Conservation (phyloP, 495 filamentous ascomycete genomes). For the Tuber aestivum region DNA sequence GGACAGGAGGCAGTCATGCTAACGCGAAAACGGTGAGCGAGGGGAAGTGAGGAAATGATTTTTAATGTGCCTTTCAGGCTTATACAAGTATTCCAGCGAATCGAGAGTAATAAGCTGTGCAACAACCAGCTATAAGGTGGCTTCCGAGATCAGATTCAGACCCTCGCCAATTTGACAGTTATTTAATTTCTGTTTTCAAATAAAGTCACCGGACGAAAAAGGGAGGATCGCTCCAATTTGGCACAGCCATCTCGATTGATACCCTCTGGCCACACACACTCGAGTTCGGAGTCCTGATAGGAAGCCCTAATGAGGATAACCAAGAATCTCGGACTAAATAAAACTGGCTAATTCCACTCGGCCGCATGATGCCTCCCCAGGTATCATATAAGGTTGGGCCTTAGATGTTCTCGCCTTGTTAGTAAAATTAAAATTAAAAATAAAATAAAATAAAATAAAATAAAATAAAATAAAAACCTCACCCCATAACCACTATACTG, state of each 20-base stretch:
- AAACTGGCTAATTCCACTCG: not conserved
- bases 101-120: not conserved
- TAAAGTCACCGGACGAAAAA: slow-evolving; percentile 18
- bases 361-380: not conserved
- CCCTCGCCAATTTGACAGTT: not conserved
- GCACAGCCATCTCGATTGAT: not conserved
- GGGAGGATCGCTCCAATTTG: not conserved
- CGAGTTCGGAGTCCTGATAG: not conserved
- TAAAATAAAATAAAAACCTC: slow-evolving; percentile 10
- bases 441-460: slow-evolving; percentile 12
- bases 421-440: not conserved
- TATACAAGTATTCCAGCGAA: not conserved
- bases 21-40: not conserved
- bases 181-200: not conserved
- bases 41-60: not conserved
- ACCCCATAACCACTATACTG: slow-evolving; percentile 1
- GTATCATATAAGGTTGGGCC: not conserved
- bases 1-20: not conserved
- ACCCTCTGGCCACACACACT: not conserved
- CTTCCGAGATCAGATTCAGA: not conserved
- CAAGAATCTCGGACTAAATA: not conserved
- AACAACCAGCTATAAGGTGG: not conserved
- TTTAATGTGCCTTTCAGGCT: not conserved
- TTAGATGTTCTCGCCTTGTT: slow-evolving; percentile 8
- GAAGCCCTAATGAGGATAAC: not conserved